phyloP scores from a whole-genome alignment of 495 filamentous ascomycete genomes.

The Penicillium canescens region DNA sequence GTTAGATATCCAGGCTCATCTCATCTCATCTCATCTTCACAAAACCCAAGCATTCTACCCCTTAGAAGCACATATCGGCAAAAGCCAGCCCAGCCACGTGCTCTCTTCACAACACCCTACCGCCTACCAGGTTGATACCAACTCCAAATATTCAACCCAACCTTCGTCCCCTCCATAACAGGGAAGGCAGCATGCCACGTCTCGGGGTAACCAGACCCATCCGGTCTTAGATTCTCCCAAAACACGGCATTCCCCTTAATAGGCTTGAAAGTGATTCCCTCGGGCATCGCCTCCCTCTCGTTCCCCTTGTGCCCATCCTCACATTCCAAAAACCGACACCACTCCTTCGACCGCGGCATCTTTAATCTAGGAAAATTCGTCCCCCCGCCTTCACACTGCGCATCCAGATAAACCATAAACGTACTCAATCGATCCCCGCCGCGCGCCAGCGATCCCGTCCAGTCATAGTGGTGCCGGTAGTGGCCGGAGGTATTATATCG shows the following conservation, averaged over 20 bases:
- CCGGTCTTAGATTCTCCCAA: slow-evolving; percentile 68
- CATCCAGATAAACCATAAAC: slow-evolving; percentile 66
- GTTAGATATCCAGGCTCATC: background rate
- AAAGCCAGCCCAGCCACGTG: background rate
- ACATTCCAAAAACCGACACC: slow-evolving; percentile 64
- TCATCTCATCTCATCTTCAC: background rate
- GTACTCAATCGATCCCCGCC: slow-evolving; percentile 51
- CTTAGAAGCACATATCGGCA: background rate
- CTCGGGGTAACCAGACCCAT: slow-evolving; percentile 63
- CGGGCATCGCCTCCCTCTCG: slow-evolving; percentile 9
- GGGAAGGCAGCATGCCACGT: slow-evolving; percentile 72
- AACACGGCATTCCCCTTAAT: slow-evolving; percentile 71
- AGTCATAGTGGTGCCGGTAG: slow-evolving; percentile 62
- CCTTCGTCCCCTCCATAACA: slow-evolving; percentile 65
- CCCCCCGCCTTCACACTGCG: slow-evolving; percentile 59
- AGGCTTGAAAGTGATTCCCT: slow-evolving; percentile 66
- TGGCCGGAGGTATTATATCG: slow-evolving; percentile 58
- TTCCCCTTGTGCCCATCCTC: slow-evolving; percentile 20
- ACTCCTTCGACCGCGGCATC: slow-evolving; percentile 41
- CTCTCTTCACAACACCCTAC: background rate
- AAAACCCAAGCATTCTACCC: slow-evolving; percentile 4
- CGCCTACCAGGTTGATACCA: slow-evolving; percentile 42
- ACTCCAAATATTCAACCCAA: slow-evolving; percentile 82
- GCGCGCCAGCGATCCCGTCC: slow-evolving; percentile 43
- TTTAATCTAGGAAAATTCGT: slow-evolving; percentile 58